Percentiles rank a stretch among this genome's conserved stretches.
phyloP scores from a whole-genome alignment of 176 grass and related monocot genomes.

The Bonia amplexicaulis region DNA sequence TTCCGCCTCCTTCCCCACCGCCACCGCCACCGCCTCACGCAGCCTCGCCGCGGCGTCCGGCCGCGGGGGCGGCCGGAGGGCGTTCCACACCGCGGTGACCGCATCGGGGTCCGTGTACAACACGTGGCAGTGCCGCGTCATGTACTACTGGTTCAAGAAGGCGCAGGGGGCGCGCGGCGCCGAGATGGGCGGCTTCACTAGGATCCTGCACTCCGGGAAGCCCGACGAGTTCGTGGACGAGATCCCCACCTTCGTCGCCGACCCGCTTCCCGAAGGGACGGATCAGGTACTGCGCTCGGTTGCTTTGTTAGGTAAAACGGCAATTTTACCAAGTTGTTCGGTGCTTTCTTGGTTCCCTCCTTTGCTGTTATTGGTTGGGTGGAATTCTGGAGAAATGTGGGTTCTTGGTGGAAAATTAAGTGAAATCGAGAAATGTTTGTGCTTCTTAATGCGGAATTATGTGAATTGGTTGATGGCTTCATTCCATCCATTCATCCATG shows the following conservation, averaged over 20 bases:
- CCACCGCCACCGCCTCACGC: conserved; percentile 9
- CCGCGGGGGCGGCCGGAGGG: neutral
- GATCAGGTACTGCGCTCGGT: conserved; percentile 54
- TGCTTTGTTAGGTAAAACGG: neutral
- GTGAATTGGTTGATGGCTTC: neutral
- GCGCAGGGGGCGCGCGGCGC: conserved; percentile 26
- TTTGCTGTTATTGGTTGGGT: neutral
- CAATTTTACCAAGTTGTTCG: neutral
- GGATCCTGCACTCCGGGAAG: conserved; percentile 83
- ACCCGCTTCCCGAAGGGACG: conserved; percentile 60
- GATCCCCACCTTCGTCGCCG: conserved; percentile 91
- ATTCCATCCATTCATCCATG: neutral
- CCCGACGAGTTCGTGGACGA: conserved; percentile 62
- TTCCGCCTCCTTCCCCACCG: conserved; percentile 16
- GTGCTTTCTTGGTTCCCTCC: neutral
- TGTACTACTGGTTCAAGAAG: conserved; percentile 99
- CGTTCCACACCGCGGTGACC: conserved; percentile 89
- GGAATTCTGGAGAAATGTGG: neutral
- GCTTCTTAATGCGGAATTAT: neutral
- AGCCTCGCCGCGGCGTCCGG: neutral
- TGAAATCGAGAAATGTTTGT: neutral
- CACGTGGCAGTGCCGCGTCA: conserved; percentile 91
- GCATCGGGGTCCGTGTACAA: conserved; percentile 65
- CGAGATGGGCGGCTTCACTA: conserved; percentile 92
- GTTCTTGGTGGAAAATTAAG: neutral